These are phyloP conservation scores for Ensete glaucum DNA, from an alignment of 176 grass and related monocot genomes.

Conservation along the genomic window DNA sequence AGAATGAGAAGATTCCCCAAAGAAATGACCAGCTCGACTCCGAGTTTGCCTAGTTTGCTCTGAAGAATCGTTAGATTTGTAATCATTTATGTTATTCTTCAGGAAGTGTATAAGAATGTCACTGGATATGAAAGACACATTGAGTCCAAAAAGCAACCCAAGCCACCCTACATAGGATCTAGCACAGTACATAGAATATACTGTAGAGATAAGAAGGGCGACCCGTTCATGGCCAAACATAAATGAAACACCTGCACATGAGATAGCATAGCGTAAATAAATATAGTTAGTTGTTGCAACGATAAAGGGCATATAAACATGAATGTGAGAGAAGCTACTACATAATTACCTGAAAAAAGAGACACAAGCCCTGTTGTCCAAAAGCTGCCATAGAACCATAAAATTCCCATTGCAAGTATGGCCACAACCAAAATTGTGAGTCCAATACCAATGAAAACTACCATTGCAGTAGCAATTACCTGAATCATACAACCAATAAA, in stretches of 20 bases:
- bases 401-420: slow-evolving; percentile 40
- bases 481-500: slow-evolving; percentile 35
- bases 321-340: slow-evolving; percentile 31
- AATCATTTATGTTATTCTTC: slow-evolving; percentile 59
- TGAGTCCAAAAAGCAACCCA: slow-evolving; percentile 67
- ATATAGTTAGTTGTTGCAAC: not conserved
- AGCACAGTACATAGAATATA: slow-evolving; percentile 89
- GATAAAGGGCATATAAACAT: not conserved
- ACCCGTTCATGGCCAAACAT: slow-evolving; percentile 67
- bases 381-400: slow-evolving; percentile 95
- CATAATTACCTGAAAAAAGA: slow-evolving; percentile 62
- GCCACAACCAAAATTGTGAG: slow-evolving; percentile 45
- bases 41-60: slow-evolving; percentile 42
- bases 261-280: not conserved
- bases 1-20: slow-evolving; percentile 40
- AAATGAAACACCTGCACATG: slow-evolving; percentile 53
- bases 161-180: slow-evolving; percentile 84
- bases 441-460: slow-evolving; percentile 47
- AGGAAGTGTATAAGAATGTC: slow-evolving; percentile 73
- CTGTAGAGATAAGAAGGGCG: slow-evolving; percentile 52
- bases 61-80: slow-evolving; percentile 31
- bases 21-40: slow-evolving; percentile 32
- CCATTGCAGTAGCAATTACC: slow-evolving; percentile 49
- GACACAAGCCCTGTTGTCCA: slow-evolving; percentile 71
- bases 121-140: slow-evolving; percentile 90